phyloP scores from a whole-genome alignment of 768 basidiomycete genomes.

The Kwoniella botswanensis region DNA sequence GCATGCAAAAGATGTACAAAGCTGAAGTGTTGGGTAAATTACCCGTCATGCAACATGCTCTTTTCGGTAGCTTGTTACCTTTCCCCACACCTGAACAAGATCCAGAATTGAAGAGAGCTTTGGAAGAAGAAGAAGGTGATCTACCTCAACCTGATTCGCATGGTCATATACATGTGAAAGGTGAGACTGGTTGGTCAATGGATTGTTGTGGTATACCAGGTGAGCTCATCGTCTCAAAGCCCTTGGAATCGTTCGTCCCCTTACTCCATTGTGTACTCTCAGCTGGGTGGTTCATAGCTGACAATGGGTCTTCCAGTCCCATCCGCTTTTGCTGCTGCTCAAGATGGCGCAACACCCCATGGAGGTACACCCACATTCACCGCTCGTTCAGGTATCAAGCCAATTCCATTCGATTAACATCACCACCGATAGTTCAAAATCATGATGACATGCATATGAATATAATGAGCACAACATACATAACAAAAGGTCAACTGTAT shows the following conservation, averaged over 20 bases:
- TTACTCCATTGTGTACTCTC: too few species aligned
- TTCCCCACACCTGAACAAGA: conserved; percentile 49
- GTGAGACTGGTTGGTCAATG: conserved; percentile 55
- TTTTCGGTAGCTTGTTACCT: conserved; percentile 80
- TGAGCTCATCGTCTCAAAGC: conserved; percentile 11
- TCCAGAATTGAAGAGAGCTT: conserved; percentile 29
- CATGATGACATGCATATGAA: conserved; percentile 6
- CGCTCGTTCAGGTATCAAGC: conserved; percentile 50
- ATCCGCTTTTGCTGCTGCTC: conserved; percentile 53
- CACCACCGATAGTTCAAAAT: background rate
- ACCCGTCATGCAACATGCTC: conserved; percentile 93
- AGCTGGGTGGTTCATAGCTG: too few species aligned
- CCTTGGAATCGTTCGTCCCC: too few species aligned
- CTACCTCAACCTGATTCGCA: conserved; percentile 37
- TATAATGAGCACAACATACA: conserved; percentile 3
- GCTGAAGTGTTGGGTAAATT: conserved; percentile 95
- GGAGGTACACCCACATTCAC: conserved; percentile 24
- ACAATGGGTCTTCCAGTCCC: too few species aligned
- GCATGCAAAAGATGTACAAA: conserved; percentile 97
- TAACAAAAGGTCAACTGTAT: background rate
- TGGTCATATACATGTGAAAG: conserved; percentile 50
- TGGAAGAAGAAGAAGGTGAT: conserved; percentile 37
- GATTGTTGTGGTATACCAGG: conserved; percentile 58
- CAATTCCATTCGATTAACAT: conserved; percentile 55
- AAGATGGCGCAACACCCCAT: conserved; percentile 30